Evolutionary conservation across 2,329 filamentous ascomycete species (phyloP).

Genomic region (Ophiostoma piceae): DNA sequence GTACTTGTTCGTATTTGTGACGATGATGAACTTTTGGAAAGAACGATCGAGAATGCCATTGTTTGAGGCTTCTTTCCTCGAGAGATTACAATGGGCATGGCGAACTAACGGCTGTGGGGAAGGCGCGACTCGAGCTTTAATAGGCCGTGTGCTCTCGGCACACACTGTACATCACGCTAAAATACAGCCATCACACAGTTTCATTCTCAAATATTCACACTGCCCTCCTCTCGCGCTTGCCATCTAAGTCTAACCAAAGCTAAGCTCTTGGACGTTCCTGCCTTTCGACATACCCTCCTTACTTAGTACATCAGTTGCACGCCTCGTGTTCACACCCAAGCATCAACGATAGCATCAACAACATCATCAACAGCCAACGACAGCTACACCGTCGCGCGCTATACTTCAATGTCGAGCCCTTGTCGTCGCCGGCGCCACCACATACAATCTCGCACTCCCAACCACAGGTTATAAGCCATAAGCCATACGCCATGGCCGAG

Average conservation of each 20-base stretch:
- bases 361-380: not conserved
- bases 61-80: not conserved
- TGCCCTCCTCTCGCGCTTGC: no score
- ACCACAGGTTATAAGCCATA: not conserved
- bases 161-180: not conserved
- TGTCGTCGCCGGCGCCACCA: not conserved
- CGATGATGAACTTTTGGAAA: not conserved
- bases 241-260: no score
- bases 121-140: not conserved
- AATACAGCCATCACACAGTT: not conserved
- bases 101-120: not conserved
- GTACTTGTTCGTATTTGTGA: no score
- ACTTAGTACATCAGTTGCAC: no score
- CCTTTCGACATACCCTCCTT: not conserved
- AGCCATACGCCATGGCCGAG: not conserved
- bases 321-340: not conserved
- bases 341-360: no score
- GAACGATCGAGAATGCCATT: not conserved
- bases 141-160: not conserved
- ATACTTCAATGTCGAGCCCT: not conserved
- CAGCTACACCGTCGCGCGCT: not conserved
- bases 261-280: not conserved
- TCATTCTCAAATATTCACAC: not conserved
- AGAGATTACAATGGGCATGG: not conserved
- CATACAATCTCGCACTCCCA: not conserved